Base-by-base conservation (phyloP, 441 rosid species). In the Adansonia grandidieri region DNA sequence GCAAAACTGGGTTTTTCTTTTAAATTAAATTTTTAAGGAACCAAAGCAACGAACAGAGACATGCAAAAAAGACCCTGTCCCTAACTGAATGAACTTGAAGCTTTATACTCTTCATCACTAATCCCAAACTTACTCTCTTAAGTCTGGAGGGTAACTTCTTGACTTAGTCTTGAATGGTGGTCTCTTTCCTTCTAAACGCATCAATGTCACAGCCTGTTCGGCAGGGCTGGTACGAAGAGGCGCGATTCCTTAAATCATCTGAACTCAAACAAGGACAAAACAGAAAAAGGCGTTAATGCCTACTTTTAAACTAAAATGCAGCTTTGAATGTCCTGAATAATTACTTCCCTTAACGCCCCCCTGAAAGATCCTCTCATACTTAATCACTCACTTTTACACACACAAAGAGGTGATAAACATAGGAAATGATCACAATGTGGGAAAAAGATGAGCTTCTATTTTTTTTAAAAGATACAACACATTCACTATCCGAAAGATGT, bases 241-340 rank as follows among this genome's bases (percentile, higher is more conserved):
- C 56, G 79, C 88, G 37, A 87, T 85, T 83, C 98, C 99, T 83
- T 92, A 97, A 62, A 94, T 85, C 98, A 94, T 96, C 99, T 95
- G 84, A 79, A 80, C 74, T 56, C 68, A 76, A 4, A 72, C 19
- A 73, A 80, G 64, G 77, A 77, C 14, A 44, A 60, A 70, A 77
- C 32, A 44, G 69, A 20, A 66, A 54, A 53, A 53, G 28, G 17
- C 48, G 28, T 72, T 72, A 72, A n/a, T 40, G 37, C 50, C 64
- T 28, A 62, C n/a, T 62, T 22, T 62, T 11, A 69, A 45, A 75
- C 57, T 48, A 20, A 75, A 75, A 47, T 15, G 78, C 28, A 47
- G 24, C 58, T 56, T 54, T 63, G 44, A 72, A 37, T 54, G 45
- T 9, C 63, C 76, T 40, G 64, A 56, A 10, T 5, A 37, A 54